Evolutionary conservation across 2,329 filamentous ascomycete genomes (phyloP).

Genomic region (Calonectria pteridis): DNA sequence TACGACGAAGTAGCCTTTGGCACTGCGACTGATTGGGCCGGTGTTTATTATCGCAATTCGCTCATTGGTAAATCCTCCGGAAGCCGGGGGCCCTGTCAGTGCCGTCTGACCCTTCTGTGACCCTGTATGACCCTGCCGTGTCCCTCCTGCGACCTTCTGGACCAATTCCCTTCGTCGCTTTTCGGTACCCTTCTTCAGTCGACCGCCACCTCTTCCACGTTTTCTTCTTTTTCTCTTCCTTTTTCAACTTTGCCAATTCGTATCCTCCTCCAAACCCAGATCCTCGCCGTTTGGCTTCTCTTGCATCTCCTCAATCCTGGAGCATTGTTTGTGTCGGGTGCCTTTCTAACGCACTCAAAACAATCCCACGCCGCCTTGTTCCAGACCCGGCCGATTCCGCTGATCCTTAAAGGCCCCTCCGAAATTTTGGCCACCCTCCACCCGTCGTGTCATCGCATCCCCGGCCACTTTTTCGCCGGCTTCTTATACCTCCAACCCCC

Average conservation of each 20-base stretch:
- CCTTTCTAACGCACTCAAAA: background rate
- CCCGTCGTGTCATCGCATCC: conserved; percentile 25
- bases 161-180: background rate
- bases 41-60: conserved; percentile 35
- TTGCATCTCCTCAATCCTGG: conserved; percentile 19
- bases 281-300: background rate
- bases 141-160: background rate
- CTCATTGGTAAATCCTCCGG: conserved; percentile 40
- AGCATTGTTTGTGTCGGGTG: background rate
- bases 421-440: conserved; percentile 42
- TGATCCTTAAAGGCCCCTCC: conserved; percentile 29
- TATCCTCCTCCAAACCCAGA: background rate
- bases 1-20: background rate
- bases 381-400: conserved; percentile 37
- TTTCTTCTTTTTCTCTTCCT: conserved; percentile 18
- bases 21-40: conserved; percentile 1
- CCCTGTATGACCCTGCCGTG: conserved; percentile 14
- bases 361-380: background rate
- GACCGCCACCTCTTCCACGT: conserved; percentile 3
- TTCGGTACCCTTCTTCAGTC: conserved; percentile 5
- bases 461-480: conserved; percentile 21
- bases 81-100: conserved; percentile 1
- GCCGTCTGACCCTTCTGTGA: conserved; percentile 14
- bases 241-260: conserved; percentile 1
- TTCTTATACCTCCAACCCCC: conserved; percentile 19